These are phyloP conservation scores for Parietaria judaica DNA, from an alignment of 306 rosid genomes.

Conservation along the genomic window DNA sequence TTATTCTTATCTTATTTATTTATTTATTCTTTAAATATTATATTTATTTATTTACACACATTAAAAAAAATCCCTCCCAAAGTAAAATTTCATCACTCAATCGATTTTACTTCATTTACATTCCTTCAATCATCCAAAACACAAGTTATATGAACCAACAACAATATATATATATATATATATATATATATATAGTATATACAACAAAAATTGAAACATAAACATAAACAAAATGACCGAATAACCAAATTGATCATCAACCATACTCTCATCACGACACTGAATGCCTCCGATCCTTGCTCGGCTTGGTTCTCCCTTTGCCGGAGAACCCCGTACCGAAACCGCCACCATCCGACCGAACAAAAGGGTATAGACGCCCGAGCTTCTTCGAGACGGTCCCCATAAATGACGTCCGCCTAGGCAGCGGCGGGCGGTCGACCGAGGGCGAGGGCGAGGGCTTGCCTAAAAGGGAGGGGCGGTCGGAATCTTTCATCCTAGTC, in stretches of 20 bases:
- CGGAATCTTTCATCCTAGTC: slow-evolving; percentile 63
- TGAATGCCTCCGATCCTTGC: slow-evolving; percentile 79
- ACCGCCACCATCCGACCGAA: slow-evolving; percentile 49
- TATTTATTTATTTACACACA: neutral
- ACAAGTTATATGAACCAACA: neutral
- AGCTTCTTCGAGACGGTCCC: slow-evolving; percentile 62
- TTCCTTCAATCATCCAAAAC: slow-evolving; percentile 23
- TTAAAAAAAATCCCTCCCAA: neutral
- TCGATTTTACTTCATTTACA: slow-evolving; percentile 17
- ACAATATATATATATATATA: too few relatives aligned
- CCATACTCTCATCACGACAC: slow-evolving; percentile 39
- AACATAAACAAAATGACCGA: neutral
- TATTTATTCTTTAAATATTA: neutral
- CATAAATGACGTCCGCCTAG: slow-evolving; percentile 58
- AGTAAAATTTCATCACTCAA: slow-evolving; percentile 3
- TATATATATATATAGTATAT: slow-evolving; percentile 19
- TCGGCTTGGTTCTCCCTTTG: slow-evolving; percentile 46
- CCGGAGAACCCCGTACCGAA: slow-evolving; percentile 14
- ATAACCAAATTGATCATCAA: neutral
- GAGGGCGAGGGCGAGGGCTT: slow-evolving; percentile 25
- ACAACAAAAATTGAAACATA: slow-evolving; percentile 6
- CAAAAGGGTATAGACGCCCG: slow-evolving; percentile 60
- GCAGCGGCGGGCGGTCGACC: slow-evolving; percentile 64
- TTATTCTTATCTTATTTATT: neutral
- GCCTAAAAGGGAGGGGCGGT: slow-evolving; percentile 19